These are phyloP conservation scores for Rhizophagus sp. DNA, from an alignment of 192 early-diverging fungal species.

Conservation along the genomic window DNA sequence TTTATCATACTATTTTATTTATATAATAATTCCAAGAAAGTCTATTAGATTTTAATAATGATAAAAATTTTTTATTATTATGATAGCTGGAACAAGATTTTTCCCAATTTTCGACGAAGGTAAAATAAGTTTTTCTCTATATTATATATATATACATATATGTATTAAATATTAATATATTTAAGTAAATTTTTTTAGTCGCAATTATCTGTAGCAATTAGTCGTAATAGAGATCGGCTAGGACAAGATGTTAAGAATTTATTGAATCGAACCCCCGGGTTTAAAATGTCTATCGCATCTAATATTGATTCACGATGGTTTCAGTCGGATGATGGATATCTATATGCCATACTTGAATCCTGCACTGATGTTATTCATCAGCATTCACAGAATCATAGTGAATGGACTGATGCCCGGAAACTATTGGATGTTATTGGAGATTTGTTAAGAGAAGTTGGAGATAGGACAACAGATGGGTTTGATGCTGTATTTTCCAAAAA, in stretches of 20 bases:
- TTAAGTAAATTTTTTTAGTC: background rate
- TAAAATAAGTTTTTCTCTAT: background rate
- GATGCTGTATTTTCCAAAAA: constrained; percentile 9
- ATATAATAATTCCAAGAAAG: background rate
- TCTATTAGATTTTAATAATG: background rate
- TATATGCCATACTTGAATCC: constrained; percentile 8
- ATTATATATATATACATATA: background rate
- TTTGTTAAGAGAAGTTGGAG: constrained; percentile 22
- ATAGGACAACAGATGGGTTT: constrained; percentile 21
- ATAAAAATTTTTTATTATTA: background rate
- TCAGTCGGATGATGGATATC: background rate
- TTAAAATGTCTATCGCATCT: background rate
- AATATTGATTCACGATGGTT: background rate
- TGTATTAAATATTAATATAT: background rate
- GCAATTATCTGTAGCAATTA: background rate
- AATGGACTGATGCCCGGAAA: background rate
- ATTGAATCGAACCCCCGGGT: background rate
- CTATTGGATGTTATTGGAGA: constrained; percentile 24
- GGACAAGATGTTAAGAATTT: background rate
- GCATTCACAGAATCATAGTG: constrained; percentile 2
- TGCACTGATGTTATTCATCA: background rate
- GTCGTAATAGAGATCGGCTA: background rate
- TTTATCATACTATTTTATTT: background rate
- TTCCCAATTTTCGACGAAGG: background rate
- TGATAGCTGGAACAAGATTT: constrained; percentile 12